Evolutionary conservation across 305 asterid genomes (phyloP).

Genomic region (Fraxinus albicans): DNA sequence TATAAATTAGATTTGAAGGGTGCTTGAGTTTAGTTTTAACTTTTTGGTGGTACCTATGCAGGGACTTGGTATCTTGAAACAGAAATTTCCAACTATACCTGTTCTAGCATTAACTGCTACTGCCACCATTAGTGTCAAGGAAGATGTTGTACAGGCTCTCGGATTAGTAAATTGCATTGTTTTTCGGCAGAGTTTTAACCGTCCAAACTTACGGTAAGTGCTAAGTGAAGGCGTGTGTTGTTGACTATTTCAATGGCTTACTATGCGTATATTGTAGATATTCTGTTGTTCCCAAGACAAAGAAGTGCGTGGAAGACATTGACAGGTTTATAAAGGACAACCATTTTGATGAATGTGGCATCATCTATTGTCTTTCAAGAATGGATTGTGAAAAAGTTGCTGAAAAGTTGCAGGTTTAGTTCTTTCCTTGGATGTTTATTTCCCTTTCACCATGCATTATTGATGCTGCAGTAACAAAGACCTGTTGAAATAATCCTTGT

Average conservation of each 20-base stretch:
- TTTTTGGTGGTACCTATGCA: slow-evolving; percentile 42
- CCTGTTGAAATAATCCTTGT: slow-evolving; percentile 4
- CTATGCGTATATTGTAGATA: slow-evolving; percentile 64
- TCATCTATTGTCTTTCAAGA: slow-evolving; percentile 92
- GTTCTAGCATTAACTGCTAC: slow-evolving; percentile 98
- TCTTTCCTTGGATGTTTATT: slow-evolving; percentile 20
- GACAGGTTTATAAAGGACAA: slow-evolving; percentile 68
- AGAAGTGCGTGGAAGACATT: slow-evolving; percentile 85
- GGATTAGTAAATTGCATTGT: slow-evolving; percentile 90
- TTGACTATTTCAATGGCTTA: slow-evolving; percentile 25
- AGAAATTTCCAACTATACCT: slow-evolving; percentile 86
- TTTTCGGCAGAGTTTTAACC: slow-evolving; percentile 97
- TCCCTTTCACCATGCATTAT: not conserved
- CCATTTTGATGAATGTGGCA: slow-evolving; percentile 94
- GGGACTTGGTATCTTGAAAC: slow-evolving; percentile 94
- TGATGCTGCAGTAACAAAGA: slow-evolving; percentile 19
- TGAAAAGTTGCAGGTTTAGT: slow-evolving; percentile 73
- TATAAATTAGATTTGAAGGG: slow-evolving; percentile 6
- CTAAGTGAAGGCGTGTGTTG: slow-evolving; percentile 20
- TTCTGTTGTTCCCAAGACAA: slow-evolving; percentile 88
- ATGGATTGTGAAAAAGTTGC: slow-evolving; percentile 97
- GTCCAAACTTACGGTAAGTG: slow-evolving; percentile 83
- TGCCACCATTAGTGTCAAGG: slow-evolving; percentile 93
- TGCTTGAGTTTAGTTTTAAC: slow-evolving; percentile 24
- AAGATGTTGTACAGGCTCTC: slow-evolving; percentile 99